These are phyloP conservation scores for Delonix regia DNA, from an alignment of 306 rosid genomes.

Conservation along the genomic window DNA sequence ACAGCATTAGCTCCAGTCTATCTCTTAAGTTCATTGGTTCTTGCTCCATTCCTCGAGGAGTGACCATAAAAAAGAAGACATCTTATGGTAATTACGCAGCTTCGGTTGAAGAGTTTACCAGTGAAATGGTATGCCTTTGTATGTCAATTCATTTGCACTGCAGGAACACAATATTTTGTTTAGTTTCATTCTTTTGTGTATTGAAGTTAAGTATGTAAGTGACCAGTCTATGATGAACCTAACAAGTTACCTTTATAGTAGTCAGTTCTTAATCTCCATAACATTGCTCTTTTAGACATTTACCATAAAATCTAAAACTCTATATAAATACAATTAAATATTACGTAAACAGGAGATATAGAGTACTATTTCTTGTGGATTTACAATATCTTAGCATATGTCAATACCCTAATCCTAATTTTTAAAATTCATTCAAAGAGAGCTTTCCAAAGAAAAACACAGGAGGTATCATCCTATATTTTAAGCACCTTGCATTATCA, in stretches of 20 bases:
- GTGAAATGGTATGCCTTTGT: slow-evolving; percentile 36
- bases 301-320: neutral
- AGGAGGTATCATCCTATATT: neutral
- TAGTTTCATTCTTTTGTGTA: neutral
- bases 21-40: slow-evolving; percentile 24
- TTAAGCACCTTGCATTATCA: neutral
- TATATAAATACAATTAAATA: no score
- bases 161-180: neutral
- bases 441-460: neutral
- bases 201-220: neutral
- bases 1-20: slow-evolving; percentile 22
- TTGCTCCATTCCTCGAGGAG: slow-evolving; percentile 27
- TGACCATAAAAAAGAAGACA: slow-evolving; percentile 32
- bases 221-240: neutral
- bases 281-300: neutral
- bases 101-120: slow-evolving; percentile 42
- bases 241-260: neutral
- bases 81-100: slow-evolving; percentile 41
- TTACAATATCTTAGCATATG: no score
- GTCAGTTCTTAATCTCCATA: neutral
- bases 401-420: neutral
- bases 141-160: neutral
- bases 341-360: no score
- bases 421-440: neutral
- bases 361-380: no score